Evolutionary conservation across 306 rosid genomes (phyloP), one percentile per base, ranked within the genome.

Genomic region (Cucurbita argyrosperma): DNA sequence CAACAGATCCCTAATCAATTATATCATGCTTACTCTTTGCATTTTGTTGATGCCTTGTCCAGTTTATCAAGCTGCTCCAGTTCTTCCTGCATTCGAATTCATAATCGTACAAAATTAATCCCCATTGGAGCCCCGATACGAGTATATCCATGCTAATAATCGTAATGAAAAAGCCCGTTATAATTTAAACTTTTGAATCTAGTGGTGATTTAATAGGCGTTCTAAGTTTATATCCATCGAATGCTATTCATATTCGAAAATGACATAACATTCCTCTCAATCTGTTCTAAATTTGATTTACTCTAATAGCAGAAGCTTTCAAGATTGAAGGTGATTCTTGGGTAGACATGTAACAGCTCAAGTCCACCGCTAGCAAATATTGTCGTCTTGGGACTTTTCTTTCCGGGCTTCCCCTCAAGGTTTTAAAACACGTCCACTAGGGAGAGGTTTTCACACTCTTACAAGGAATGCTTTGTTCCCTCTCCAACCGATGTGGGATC

Each of bases 1-100:
- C 23, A 76, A 16, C 60, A 64, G 54, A 58, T 61, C 59, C 65
- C 35, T n/a, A 49, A n/a, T 37, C 16, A 74, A 56, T 38, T 68
- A 70, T 50, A 78, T 72, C 74, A 60, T 39, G 46, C 97, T 90
- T 92, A 92, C 98, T 88, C 96, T 83, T 85, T 85, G 96, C 96
- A 90, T 5, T 85, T 79, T 39, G 92, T 74, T 30, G 98, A 88
- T 43, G 91, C 96, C 62, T 84, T 88, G n/a, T 87, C 98, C 85
- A 83, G 79, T 81, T 68, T 87, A 70, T 90, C 96, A 73, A 92
- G 87, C 78, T 88, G 85, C 77, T 90, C 98, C 61, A 88, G 82
- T 79, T 92, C 98, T 83, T 87, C 98, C 98, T 92, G 87, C 79
- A 79, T 38, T 30, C 35, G 26, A 35, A 70, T 35, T 35, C 54